Evolutionary conservation across 768 basidiomycete genomes (phyloP), one percentile per base, ranked within the genome.

Genomic region (Tulasnella sp.): DNA sequence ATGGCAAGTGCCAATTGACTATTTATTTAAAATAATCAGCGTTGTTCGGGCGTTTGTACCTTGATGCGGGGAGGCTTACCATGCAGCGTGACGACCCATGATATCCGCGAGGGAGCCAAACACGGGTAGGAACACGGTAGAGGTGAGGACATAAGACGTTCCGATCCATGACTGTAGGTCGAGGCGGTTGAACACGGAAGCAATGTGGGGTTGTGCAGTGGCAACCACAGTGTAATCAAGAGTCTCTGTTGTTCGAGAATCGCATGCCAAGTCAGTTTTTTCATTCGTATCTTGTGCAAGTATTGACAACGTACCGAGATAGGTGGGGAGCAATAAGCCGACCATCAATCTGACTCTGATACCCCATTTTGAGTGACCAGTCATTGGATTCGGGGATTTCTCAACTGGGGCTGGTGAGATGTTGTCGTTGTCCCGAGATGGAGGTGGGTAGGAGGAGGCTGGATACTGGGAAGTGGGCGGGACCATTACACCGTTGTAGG

Each of bases 51-150:
- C 26, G 15, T 11, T 11, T 15, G 7, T n/a, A 48, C 4, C 38
- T 3, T 23, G 42, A 26, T 11, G 32, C 11, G 44, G 27, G 5
- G 38, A 29, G 51, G 17, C 62, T 17, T 24, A 61, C 32, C 78
- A 68, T 1, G 77, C 74, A 60, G 70, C 70, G 63, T 80, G 73
- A 1, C 79, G 75, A 8, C 79, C 79, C 68, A 74, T 77, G 21
- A 79, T 70, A 62, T 80, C 78, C 9, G 77, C 74, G 5, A 80
- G 60, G 5, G 75, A 75, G 0, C 76, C 78, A 45, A 77, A 80
- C 7, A 80, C 64, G 4, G 78, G 78, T 8, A 80, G 68, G 66
- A 80, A 80, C 50, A 79, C 76, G 2, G 79, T 78, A 17, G 77
- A 77, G 0, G 79, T 73, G 15, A 80, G 69, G 23, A 80, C 67